Evolutionary conservation across 805 yeast genomes (phyloP).

Genomic region (Metschnikowia borealis): DNA sequence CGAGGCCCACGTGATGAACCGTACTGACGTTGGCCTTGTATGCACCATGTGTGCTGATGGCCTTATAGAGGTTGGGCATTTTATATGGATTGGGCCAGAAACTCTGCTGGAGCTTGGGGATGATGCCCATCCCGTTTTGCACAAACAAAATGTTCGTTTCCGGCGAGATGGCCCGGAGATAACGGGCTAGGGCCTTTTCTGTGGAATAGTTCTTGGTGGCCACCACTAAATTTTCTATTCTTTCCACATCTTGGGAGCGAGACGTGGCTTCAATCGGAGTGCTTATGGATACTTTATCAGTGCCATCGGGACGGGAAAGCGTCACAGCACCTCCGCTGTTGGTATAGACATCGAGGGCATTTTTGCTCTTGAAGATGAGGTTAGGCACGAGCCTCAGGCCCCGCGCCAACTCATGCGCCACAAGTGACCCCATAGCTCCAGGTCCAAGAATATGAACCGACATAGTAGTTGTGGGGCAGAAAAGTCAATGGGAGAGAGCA

Average conservation of each 20-base stretch:
- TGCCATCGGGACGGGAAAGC: conserved; percentile 20
- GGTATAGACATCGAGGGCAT: conserved; percentile 38
- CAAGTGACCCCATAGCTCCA: conserved; percentile 49
- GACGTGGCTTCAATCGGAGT: conserved; percentile 23
- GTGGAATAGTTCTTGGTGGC: conserved; percentile 83
- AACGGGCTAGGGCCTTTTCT: conserved; percentile 53
- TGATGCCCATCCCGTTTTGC: conserved; percentile 85
- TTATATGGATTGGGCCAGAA: conserved; percentile 48
- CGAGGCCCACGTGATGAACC: conserved; percentile 65
- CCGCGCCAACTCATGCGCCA: conserved; percentile 43
- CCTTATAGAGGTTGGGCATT: conserved; percentile 64
- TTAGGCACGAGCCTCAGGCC: conserved; percentile 38
- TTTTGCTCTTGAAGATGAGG: conserved; percentile 34
- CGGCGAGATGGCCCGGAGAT: conserved; percentile 44
- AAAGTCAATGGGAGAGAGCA: background rate
- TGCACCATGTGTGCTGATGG: conserved; percentile 82
- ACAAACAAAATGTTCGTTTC: conserved; percentile 58
- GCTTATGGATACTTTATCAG: conserved; percentile 13
- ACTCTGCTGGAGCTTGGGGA: conserved; percentile 45
- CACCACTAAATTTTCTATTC: conserved; percentile 58
- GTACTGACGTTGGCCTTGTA: conserved; percentile 39
- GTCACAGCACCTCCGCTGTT: conserved; percentile 38
- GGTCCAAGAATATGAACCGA: conserved; percentile 41
- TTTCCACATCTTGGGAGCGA: conserved; percentile 17
- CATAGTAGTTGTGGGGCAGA: conserved; percentile 2